Base-by-base conservation (phyloP, 108 stramenopile species). In the Schizochytrium sp. region DNA sequence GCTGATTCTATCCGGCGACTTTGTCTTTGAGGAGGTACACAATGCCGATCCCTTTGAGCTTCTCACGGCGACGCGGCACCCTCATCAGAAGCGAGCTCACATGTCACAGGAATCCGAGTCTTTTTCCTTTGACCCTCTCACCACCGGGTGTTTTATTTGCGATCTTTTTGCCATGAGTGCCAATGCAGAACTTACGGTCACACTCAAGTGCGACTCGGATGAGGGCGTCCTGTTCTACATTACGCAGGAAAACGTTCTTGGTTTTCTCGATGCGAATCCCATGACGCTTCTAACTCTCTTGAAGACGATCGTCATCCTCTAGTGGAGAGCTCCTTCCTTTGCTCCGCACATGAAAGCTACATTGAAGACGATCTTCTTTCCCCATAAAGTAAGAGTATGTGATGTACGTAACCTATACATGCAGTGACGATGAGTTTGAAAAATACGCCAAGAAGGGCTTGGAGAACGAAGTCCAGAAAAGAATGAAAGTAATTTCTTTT, bases 1-100 rank as follows among this genome's bases (percentile, higher is more conserved):
- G 47, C 76, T 89, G 28, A 60, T 89, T 58, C 72, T 87, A 29
- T 87, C 76, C 0, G 89, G 89, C 5, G 76, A 48, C 14, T 89
- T 89, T 55, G 60, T 87, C 19, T 89, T 89, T 58, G 76, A 83
- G 28, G 76, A 83, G 28, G 76, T 83, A 34, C 76, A 83, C 76
- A 47, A 53, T 45, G 76, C 76, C 16, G 76, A 83, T 23, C 76
- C 76, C 6, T 83, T 25, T 34, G 76, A 83, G 51, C 51, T 83
- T 12, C 51, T 83, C 2, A 83, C 76, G 28, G 76, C 76, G 51
- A 83, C 76, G 16, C 6, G 76, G 19, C 76, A 83, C 3, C 76
- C 76, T 1, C 76, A 83, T 45, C 76, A 83, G 51, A 83, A 83
- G 76, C 48, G 45, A 8, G 19, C 51, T 6, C 23, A 21, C 48